These are phyloP conservation scores for Tetrahymena thermophila DNA, from an alignment of 73 alveolate genomes.

Conservation along the genomic window DNA sequence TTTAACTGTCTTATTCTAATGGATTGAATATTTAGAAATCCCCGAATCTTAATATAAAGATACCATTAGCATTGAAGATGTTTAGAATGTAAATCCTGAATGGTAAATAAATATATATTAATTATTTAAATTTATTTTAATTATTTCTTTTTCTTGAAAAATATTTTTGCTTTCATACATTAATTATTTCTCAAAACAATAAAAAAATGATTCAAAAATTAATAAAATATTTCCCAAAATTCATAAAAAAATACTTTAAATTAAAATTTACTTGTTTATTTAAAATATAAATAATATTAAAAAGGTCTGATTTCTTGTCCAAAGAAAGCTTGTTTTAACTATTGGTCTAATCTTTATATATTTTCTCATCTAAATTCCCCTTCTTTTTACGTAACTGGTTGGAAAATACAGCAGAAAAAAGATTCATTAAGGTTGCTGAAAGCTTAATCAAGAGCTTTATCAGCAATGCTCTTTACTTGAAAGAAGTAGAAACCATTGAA, in stretches of 20 bases:
- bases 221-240: background rate
- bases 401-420: background rate
- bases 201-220: background rate
- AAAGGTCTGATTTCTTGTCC: background rate
- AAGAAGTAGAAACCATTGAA: constrained; percentile 29
- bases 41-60: background rate
- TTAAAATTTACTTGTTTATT: too few relatives aligned
- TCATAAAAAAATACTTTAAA: background rate
- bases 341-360: background rate
- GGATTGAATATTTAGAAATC: background rate
- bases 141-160: too few relatives aligned
- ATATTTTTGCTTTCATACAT: too few relatives aligned
- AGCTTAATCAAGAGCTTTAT: background rate
- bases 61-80: background rate
- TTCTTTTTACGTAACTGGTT: background rate
- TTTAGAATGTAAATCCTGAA: background rate
- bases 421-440: background rate
- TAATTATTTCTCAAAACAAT: too few relatives aligned
- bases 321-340: background rate
- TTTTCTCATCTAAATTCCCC: background rate
- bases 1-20: background rate
- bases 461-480: constrained; percentile 23
- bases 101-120: too few relatives aligned
- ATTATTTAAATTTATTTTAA: background rate
- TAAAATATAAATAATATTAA: too few relatives aligned